phyloP scores from a whole-genome alignment of 305 asterid genomes.

The Solanum aculeatissimum region DNA sequence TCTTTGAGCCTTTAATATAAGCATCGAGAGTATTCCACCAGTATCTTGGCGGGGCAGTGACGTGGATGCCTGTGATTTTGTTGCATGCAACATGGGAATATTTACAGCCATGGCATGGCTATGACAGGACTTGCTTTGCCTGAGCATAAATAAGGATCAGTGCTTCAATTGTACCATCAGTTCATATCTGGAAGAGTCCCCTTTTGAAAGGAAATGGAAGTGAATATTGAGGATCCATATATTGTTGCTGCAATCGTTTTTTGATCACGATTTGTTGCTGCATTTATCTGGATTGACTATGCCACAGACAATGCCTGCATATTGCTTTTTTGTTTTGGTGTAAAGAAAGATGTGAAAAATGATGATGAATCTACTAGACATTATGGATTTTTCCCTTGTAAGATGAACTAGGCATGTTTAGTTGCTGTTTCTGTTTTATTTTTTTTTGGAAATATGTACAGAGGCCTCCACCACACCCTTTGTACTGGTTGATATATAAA shows the following conservation, averaged over 20 bases:
- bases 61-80: neutral
- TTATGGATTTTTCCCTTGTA: too few species aligned
- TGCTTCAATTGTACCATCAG: neutral
- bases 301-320: too few species aligned
- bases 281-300: too few species aligned
- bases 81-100: neutral
- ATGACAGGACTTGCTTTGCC: too few species aligned
- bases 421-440: neutral
- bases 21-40: neutral
- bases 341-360: neutral
- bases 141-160: neutral
- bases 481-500: neutral
- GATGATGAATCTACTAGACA: too few species aligned
- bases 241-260: neutral
- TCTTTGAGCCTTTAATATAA: neutral
- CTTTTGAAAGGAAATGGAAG: neutral
- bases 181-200: neutral
- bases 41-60: conserved; percentile 28
- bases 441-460: neutral
- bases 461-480: neutral
- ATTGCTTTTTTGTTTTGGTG: neutral
- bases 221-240: neutral
- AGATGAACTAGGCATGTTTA: neutral
- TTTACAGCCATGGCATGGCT: neutral
- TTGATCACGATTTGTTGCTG: too few species aligned